Evolutionary conservation across 2,329 filamentous ascomycete genomes (phyloP).

Genomic region (Aspergillus luchuensis): DNA sequence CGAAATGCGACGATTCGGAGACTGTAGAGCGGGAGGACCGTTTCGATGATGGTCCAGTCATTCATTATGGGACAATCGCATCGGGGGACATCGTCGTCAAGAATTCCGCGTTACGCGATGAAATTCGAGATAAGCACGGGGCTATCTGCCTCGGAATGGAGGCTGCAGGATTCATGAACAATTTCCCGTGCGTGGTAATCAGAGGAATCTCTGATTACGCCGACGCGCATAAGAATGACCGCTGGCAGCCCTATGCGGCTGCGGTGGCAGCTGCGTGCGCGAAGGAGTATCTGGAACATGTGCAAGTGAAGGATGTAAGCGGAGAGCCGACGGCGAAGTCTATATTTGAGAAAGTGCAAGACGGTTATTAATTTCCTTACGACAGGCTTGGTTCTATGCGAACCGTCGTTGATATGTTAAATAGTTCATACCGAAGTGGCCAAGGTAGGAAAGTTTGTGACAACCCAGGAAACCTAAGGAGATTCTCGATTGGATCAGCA

Average conservation of each 20-base stretch:
- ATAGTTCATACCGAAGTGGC: too few relatives aligned
- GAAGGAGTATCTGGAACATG: slow-evolving; percentile 12
- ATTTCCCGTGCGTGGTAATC: slow-evolving; percentile 5
- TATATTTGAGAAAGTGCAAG: too few relatives aligned
- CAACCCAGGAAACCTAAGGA: too few relatives aligned
- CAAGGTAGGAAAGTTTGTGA: too few relatives aligned
- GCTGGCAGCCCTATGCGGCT: slow-evolving; percentile 13
- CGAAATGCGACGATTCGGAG: background rate
- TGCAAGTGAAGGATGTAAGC: background rate
- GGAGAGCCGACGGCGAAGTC: too few relatives aligned
- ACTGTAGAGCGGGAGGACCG: background rate
- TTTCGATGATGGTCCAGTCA: background rate
- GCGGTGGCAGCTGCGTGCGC: slow-evolving; percentile 8
- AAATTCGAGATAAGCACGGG: background rate
- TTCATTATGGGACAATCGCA: slow-evolving; percentile 11
- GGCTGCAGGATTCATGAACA: background rate
- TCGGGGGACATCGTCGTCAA: background rate
- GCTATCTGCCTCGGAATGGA: slow-evolving; percentile 9
- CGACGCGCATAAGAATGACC: slow-evolving; percentile 11
- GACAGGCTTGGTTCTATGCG: too few relatives aligned
- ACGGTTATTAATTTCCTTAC: too few relatives aligned
- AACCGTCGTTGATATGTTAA: too few relatives aligned
- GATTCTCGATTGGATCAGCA: too few relatives aligned
- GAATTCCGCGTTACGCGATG: background rate
- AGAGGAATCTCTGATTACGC: slow-evolving; percentile 14